Percentiles rank a stretch among this genome's conserved stretches.
phyloP scores from a whole-genome alignment of 768 basidiomycete species.

The Suillus subluteus region DNA sequence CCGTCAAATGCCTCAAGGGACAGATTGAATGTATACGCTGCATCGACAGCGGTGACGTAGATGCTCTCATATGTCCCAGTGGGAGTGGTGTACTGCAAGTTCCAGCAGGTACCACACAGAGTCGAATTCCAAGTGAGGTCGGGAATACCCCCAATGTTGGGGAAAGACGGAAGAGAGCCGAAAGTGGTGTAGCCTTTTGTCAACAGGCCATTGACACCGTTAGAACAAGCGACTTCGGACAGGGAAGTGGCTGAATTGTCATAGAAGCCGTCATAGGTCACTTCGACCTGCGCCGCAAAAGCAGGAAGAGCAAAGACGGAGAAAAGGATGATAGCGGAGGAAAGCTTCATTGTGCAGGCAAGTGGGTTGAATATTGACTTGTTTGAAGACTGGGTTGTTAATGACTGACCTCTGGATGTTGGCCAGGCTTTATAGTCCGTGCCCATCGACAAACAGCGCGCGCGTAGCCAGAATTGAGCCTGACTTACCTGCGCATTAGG shows the following conservation, averaged over 20 bases:
- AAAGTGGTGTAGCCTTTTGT: slow-evolving; percentile 37
- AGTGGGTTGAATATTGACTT: neutral
- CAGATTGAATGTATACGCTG: slow-evolving; percentile 45
- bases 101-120: slow-evolving; percentile 63
- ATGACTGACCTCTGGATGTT: neutral
- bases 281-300: slow-evolving; percentile 19
- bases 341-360: slow-evolving; percentile 45
- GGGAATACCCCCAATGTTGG: slow-evolving; percentile 33
- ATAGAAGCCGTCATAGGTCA: slow-evolving; percentile 39
- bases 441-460: neutral
- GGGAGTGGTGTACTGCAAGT: slow-evolving; percentile 48
- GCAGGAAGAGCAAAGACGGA: slow-evolving; percentile 22
- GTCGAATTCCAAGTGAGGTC: slow-evolving; percentile 46
- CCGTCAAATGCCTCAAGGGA: slow-evolving; percentile 38
- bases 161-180: slow-evolving; percentile 37
- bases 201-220: slow-evolving; percentile 37
- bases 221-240: slow-evolving; percentile 38
- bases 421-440: neutral
- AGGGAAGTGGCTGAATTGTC: slow-evolving; percentile 32
- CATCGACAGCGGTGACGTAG: slow-evolving; percentile 55
- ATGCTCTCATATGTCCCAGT: slow-evolving; percentile 41
- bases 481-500: neutral
- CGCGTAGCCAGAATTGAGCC: neutral
- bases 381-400: slow-evolving; percentile 1
- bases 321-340: slow-evolving; percentile 14